Conservation (phyloP, 441 rosid genomes). For the Theobroma grandiflorum region DNA sequence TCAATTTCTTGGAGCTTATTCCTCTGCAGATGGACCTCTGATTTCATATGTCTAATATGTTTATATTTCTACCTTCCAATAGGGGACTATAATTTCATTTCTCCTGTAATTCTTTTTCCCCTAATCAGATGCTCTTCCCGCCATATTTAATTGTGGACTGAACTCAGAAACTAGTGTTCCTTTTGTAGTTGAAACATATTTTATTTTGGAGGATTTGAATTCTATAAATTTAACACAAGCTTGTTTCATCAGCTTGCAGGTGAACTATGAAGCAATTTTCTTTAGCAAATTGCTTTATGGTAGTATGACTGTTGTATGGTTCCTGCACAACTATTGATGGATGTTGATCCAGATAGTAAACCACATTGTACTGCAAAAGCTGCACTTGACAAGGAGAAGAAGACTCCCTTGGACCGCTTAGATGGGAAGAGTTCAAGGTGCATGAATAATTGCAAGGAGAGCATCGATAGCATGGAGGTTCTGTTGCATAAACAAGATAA, state of each 20-base stretch:
- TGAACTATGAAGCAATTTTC: constrained; percentile 27
- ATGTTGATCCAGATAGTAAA: constrained; percentile 45
- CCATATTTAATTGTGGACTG: not conserved
- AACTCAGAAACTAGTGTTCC: not conserved
- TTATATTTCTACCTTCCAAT: not conserved
- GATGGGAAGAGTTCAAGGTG: constrained; percentile 39
- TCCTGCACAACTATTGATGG: constrained; percentile 47
- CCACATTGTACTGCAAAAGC: constrained; percentile 29
- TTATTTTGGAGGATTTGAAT: not conserved
- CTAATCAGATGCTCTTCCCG: not conserved
- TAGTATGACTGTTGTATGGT: constrained; percentile 37
- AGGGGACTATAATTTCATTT: not conserved
- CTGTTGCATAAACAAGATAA: constrained; percentile 32
- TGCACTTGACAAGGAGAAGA: constrained; percentile 45
- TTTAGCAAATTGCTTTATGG: constrained; percentile 21
- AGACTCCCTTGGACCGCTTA: constrained; percentile 34
- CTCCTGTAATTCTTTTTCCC: not conserved
- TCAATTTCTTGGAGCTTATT: not conserved
- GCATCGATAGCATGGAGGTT: constrained; percentile 28
- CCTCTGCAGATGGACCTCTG: not conserved
- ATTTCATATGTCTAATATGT: not conserved
- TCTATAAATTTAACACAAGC: not conserved
- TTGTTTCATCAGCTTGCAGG: constrained; percentile 27
- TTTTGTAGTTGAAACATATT: not conserved
- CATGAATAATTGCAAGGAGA: constrained; percentile 39